Evolutionary conservation across 2,329 filamentous ascomycete species (phyloP).

Genomic region (Ophioceras dolichostomum): DNA sequence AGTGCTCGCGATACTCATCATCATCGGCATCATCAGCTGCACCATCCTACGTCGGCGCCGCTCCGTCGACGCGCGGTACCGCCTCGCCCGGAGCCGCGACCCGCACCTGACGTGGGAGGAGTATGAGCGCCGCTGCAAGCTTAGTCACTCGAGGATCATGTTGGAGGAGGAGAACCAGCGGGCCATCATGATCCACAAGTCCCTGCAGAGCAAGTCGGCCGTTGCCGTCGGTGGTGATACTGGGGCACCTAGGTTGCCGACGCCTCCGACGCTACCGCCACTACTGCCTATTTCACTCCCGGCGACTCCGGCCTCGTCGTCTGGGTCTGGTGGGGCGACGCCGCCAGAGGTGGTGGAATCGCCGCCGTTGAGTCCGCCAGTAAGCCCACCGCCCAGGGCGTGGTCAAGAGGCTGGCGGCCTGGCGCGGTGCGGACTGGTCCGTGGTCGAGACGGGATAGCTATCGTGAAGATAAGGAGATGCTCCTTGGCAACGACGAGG

Average conservation of each 20-base stretch:
- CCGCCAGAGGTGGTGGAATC: too few relatives aligned
- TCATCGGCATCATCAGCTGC: not conserved
- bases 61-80: constrained; percentile 2
- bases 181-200: constrained; percentile 10
- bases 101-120: constrained; percentile 11
- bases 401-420: too few relatives aligned
- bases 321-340: too few relatives aligned
- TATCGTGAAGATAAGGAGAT: constrained; percentile 3
- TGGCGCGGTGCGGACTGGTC: too few relatives aligned
- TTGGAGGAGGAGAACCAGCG: constrained; percentile 11
- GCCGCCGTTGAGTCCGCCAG: too few relatives aligned
- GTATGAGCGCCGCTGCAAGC: constrained; percentile 7
- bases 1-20: not conserved
- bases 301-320: too few relatives aligned
- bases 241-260: too few relatives aligned
- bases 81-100: constrained; percentile 8
- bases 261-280: not conserved
- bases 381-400: too few relatives aligned
- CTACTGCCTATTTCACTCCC: too few relatives aligned
- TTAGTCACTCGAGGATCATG: constrained; percentile 9
- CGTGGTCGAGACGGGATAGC: too few relatives aligned
- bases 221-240: too few relatives aligned
- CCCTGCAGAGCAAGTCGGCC: constrained; percentile 10
- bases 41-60: constrained; percentile 3
- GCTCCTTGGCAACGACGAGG: not conserved